Conservation (phyloP, 306 rosid species). For the Quercus mongolica region DNA sequence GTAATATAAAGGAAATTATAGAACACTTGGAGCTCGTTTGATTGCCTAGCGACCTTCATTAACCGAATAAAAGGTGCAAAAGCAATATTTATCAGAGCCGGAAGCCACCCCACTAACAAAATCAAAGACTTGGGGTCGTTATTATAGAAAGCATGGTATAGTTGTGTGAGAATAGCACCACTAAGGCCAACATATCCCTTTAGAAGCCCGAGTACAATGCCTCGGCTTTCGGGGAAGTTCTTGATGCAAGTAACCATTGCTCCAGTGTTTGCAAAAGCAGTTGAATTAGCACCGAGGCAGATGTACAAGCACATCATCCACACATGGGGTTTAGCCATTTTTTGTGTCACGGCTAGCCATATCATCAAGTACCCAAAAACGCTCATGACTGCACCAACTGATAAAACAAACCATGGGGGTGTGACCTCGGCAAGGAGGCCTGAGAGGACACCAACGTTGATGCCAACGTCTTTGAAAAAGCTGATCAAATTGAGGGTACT, state of each 20-base stretch:
- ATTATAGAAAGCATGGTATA: slow-evolving; percentile 56
- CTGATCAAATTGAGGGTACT: slow-evolving; percentile 40
- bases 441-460: slow-evolving; percentile 30
- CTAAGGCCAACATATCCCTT: slow-evolving; percentile 71
- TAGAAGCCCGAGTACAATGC: slow-evolving; percentile 56
- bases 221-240: slow-evolving; percentile 68
- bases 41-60: slow-evolving; percentile 33
- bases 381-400: slow-evolving; percentile 53
- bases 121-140: slow-evolving; percentile 45
- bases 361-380: slow-evolving; percentile 83
- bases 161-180: slow-evolving; percentile 70
- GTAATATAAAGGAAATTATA: slow-evolving; percentile 64
- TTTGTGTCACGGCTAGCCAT: slow-evolving; percentile 52
- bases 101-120: slow-evolving; percentile 72
- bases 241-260: slow-evolving; percentile 72
- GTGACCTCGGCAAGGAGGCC: slow-evolving; percentile 40
- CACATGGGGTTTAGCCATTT: slow-evolving; percentile 39
- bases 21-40: slow-evolving; percentile 53
- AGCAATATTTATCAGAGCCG: slow-evolving; percentile 47
- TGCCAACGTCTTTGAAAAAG: slow-evolving; percentile 39
- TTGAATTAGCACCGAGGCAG: slow-evolving; percentile 69
- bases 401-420: slow-evolving; percentile 33
- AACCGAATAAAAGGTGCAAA: slow-evolving; percentile 51
- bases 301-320: slow-evolving; percentile 86
- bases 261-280: slow-evolving; percentile 68